phyloP scores from a whole-genome alignment of 192 early-diverging fungal species.

The Linnemannia zychae region DNA sequence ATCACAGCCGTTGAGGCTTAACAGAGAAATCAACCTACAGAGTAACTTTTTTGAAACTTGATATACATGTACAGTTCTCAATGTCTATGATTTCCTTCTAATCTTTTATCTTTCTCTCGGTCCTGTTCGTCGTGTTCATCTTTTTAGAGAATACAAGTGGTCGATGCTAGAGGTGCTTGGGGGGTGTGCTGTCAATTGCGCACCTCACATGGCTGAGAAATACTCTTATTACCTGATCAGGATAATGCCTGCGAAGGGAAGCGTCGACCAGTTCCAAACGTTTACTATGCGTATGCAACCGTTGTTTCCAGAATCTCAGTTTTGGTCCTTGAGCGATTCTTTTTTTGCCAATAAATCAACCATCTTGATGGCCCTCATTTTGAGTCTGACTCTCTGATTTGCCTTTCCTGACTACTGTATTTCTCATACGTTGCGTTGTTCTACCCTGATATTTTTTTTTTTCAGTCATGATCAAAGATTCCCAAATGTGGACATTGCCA shows the following conservation, averaged over 20 bases:
- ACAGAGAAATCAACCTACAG: background rate
- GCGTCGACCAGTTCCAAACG: slow-evolving; percentile 26
- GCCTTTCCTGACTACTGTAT: too few relatives aligned
- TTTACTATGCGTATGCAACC: background rate
- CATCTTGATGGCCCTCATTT: background rate
- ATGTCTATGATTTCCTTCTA: background rate
- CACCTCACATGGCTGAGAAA: slow-evolving; percentile 57
- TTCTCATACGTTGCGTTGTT: too few relatives aligned
- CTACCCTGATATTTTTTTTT: too few relatives aligned
- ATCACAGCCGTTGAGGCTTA: background rate
- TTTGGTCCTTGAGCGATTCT: background rate
- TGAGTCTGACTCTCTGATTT: background rate
- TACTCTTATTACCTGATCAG: slow-evolving; percentile 66
- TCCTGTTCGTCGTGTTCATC: background rate
- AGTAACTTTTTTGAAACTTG: background rate
- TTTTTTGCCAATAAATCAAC: background rate
- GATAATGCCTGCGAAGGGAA: slow-evolving; percentile 67
- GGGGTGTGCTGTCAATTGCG: slow-evolving; percentile 12
- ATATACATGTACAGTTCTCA: background rate
- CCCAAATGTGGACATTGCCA: too few relatives aligned
- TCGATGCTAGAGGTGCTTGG: slow-evolving; percentile 59
- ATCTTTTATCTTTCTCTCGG: background rate
- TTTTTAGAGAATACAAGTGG: slow-evolving; percentile 14
- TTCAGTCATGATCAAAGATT: too few relatives aligned
- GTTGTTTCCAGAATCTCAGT: background rate